A percentile compares a stretch with the other conserved stretches of the same genome.
Evolutionary conservation across 805 yeast genomes (phyloP).

Genomic region (Saturnispora mendoncae): DNA sequence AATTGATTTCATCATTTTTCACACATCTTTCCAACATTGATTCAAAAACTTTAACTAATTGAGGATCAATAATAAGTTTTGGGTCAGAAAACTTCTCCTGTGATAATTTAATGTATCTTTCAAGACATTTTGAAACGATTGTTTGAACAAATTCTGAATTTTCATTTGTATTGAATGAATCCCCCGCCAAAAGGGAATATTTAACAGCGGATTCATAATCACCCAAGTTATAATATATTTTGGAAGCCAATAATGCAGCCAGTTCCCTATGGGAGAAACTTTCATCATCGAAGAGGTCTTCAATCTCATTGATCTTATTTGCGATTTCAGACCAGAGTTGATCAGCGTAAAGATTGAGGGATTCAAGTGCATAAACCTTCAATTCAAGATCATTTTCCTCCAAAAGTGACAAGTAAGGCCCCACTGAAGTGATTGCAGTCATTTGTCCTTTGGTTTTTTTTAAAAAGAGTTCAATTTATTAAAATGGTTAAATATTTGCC

Average conservation of each 20-base stretch:
- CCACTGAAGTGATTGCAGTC: conserved; percentile 56
- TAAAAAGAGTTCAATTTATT: neutral
- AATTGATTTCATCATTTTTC: conserved; percentile 55
- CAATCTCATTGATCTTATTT: conserved; percentile 77
- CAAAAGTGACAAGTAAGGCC: conserved; percentile 83
- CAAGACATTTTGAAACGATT: conserved; percentile 87
- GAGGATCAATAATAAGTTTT: conserved; percentile 41
- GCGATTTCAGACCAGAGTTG: conserved; percentile 97
- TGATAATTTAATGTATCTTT: conserved; percentile 62
- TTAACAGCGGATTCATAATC: conserved; percentile 87
- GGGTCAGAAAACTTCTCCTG: conserved; percentile 36
- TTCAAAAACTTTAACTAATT: conserved; percentile 66
- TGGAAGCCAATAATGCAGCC: conserved; percentile 90
- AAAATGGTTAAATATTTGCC: neutral
- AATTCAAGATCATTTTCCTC: conserved; percentile 71
- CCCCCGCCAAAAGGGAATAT: conserved; percentile 79
- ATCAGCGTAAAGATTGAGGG: conserved; percentile 75
- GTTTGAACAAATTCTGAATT: conserved; percentile 86
- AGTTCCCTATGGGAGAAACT: conserved; percentile 58
- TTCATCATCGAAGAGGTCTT: conserved; percentile 82
- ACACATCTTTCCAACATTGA: conserved; percentile 80
- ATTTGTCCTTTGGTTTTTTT: neutral
- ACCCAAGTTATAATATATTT: conserved; percentile 84
- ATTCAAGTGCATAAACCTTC: conserved; percentile 75
- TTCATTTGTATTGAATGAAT: conserved; percentile 65